These are phyloP conservation scores for Calvatia gigantea DNA, from an alignment of 768 basidiomycete species.

Conservation along the genomic window DNA sequence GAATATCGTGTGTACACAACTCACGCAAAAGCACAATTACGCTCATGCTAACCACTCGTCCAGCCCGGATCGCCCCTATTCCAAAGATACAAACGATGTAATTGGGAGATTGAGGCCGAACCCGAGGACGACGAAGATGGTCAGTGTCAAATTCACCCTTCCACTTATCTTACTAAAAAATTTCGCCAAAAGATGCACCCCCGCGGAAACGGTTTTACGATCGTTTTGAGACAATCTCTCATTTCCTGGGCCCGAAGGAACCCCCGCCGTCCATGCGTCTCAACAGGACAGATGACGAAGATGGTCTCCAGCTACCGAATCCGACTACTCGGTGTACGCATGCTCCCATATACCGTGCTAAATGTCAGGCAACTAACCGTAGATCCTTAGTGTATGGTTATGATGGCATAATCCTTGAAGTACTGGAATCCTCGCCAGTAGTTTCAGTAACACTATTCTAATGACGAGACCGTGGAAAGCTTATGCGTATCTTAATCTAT, in stretches of 20 bases:
- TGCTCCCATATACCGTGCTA: not conserved
- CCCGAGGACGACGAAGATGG: conserved; percentile 86
- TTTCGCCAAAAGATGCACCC: conserved; percentile 56
- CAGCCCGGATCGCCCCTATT: conserved; percentile 89
- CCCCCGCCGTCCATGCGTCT: conserved; percentile 77
- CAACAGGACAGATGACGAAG: conserved; percentile 76
- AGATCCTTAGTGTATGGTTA: conserved; percentile 61
- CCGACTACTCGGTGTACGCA: conserved; percentile 62
- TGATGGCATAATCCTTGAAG: conserved; percentile 78
- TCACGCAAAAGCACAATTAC: not conserved
- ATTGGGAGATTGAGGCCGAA: conserved; percentile 79
- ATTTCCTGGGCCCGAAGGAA: conserved; percentile 73
- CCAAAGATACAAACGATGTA: conserved; percentile 88
- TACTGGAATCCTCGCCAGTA: conserved; percentile 75
- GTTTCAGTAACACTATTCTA: conserved; percentile 69
- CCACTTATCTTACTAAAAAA: conserved; percentile 4
- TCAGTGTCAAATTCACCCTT: conserved; percentile 21
- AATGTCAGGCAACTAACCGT: not conserved
- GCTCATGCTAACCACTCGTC: not conserved
- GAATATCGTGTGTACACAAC: conserved; percentile 61
- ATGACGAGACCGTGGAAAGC: not conserved
- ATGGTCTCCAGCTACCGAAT: conserved; percentile 63
- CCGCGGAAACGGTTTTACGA: conserved; percentile 72
- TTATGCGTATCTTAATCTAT: not conserved
- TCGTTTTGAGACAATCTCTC: conserved; percentile 77